Percentiles rank a stretch among this genome's conserved stretches.
Conservation (phyloP, 2,329 filamentous ascomycete species). For the Ascochyta clinopodiicola region DNA sequence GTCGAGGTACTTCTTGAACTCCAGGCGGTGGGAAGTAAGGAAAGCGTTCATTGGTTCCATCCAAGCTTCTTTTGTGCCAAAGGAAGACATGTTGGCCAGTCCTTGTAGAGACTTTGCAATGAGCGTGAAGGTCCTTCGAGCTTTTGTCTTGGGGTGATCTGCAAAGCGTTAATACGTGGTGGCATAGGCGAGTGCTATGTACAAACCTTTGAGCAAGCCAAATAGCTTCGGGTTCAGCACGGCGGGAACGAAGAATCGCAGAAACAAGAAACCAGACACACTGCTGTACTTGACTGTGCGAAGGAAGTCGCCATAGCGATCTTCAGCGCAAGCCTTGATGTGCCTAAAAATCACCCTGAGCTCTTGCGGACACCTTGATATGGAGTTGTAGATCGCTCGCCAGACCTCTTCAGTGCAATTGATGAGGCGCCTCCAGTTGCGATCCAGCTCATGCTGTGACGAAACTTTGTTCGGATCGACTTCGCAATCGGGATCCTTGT, state of each 20-base stretch:
- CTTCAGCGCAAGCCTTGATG: conserved; percentile 88
- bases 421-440: conserved; percentile 82
- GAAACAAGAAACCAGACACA: conserved; percentile 91
- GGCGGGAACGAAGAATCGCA: conserved; percentile 95
- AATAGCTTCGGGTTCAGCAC: conserved; percentile 95
- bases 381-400: conserved; percentile 80
- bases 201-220: conserved; percentile 74
- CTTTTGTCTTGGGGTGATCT: conserved; percentile 82
- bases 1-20: conserved; percentile 88
- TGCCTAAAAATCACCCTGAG: conserved; percentile 87
- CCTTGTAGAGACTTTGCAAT: conserved; percentile 93
- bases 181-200: not conserved
- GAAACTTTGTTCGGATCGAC: conserved; percentile 85
- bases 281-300: conserved; percentile 91
- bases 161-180: conserved; percentile 32
- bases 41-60: conserved; percentile 99
- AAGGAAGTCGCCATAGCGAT: conserved; percentile 91
- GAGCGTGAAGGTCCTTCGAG: conserved; percentile 86
- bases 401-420: conserved; percentile 82
- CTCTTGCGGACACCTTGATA: conserved; percentile 77
- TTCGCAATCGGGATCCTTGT: conserved; percentile 89
- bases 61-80: conserved; percentile 96
- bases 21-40: conserved; percentile 73
- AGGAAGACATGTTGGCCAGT: conserved; percentile 86
- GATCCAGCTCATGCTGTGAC: conserved; percentile 72